Evolutionary conservation across 805 yeast genomes (phyloP).

Genomic region (Cyberlindnera samutprakarnensis): DNA sequence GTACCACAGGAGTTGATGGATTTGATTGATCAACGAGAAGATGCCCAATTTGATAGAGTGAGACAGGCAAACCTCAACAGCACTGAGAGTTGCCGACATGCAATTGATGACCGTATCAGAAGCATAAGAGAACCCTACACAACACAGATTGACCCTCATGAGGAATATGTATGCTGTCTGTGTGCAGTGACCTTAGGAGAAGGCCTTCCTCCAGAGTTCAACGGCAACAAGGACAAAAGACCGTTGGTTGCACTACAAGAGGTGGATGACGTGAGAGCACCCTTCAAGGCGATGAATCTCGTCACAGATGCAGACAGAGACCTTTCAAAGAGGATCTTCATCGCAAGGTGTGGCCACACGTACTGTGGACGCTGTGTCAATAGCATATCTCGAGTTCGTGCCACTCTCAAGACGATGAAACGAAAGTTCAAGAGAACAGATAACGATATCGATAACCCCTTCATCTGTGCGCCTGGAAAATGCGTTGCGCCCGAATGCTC

Average conservation of each 20-base stretch:
- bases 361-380: constrained; percentile 83
- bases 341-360: constrained; percentile 72
- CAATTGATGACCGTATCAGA: neutral
- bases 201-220: constrained; percentile 55
- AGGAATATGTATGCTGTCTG: constrained; percentile 46
- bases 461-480: constrained; percentile 43
- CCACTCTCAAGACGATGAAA: constrained; percentile 11
- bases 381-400: constrained; percentile 42
- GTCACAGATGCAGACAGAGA: constrained; percentile 50
- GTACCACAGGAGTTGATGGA: constrained; percentile 10
- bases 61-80: constrained; percentile 7
- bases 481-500: constrained; percentile 53
- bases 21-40: constrained; percentile 14
- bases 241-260: constrained; percentile 25
- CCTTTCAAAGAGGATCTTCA: constrained; percentile 58
- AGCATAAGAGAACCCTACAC: constrained; percentile 14
- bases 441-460: constrained; percentile 26
- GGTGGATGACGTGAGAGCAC: constrained; percentile 41
- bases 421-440: constrained; percentile 16
- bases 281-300: constrained; percentile 49
- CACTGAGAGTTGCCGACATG: constrained; percentile 1
- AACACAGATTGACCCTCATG: constrained; percentile 24
- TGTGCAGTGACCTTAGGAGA: constrained; percentile 71
- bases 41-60: constrained; percentile 10
- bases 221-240: constrained; percentile 22